Conservation (phyloP, 2,329 filamentous ascomycete species). For the Alternaria burnsii region DNA sequence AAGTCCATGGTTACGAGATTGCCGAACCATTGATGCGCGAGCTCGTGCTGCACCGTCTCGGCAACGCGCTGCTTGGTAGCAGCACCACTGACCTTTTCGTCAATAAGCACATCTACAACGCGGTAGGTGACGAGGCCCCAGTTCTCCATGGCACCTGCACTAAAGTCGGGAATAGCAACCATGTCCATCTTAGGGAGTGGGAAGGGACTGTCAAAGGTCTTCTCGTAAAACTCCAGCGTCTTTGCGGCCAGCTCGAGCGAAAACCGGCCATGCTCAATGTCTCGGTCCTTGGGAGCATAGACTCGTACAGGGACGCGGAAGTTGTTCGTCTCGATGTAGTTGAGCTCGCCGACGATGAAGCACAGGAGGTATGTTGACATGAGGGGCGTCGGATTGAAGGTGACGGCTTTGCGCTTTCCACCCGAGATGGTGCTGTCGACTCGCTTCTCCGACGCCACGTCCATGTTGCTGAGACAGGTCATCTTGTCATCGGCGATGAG, state of each 20-base stretch:
- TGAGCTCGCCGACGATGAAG: conserved; percentile 92
- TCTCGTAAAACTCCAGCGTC: conserved; percentile 93
- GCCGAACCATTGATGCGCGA: conserved; percentile 98
- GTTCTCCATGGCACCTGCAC: conserved; percentile 97
- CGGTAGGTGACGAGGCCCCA: conserved; percentile 97
- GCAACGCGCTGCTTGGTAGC: conserved; percentile 91
- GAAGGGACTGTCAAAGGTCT: conserved; percentile 87
- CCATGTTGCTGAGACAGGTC: conserved; percentile 97
- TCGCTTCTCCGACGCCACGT: conserved; percentile 81
- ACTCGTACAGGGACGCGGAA: conserved; percentile 93
- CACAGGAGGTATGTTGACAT: conserved; percentile 98
- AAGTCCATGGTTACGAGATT: conserved; percentile 98
- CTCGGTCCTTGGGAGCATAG: conserved; percentile 88
- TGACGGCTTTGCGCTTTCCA: conserved; percentile 81
- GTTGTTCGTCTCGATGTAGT: conserved; percentile 88
- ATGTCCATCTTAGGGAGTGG: conserved; percentile 95
- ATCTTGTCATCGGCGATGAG: conserved; percentile 88
- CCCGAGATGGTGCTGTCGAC: conserved; percentile 70
- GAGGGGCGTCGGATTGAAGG: conserved; percentile 87
- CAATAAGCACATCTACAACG: conserved; percentile 87
- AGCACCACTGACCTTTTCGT: conserved; percentile 90
- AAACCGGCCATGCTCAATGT: conserved; percentile 91
- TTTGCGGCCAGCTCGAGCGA: conserved; percentile 88
- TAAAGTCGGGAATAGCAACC: conserved; percentile 95
- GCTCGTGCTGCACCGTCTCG: conserved; percentile 94